Evolutionary conservation across 495 filamentous ascomycete genomes (phyloP), one percentile per base, ranked within the genome.

Genomic region (Tirmania nivea): DNA sequence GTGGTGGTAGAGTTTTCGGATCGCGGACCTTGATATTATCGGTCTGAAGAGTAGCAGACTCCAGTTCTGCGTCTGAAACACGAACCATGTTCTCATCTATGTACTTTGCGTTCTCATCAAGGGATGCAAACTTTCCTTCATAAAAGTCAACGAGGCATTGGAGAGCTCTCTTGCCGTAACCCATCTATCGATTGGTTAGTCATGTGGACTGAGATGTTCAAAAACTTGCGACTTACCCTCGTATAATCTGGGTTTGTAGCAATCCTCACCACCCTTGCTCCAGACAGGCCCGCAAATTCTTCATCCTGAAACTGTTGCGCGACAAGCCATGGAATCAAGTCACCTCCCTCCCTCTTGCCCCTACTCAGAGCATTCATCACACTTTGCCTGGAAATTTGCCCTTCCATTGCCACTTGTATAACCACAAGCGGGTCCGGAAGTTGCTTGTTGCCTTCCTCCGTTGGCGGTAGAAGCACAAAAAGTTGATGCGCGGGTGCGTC

Each of bases 231-330:
- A 31, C 25, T 8, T 45, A 42, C 19, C 51, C 62, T 75, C n/a
- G 73, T 73, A 60, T 94, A 95, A 50, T 96, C 88, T 0, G 92
- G 92, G 65, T 95, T 92, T 1, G 90, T 95, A 8, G 92, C 92
- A 55, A 99, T 96, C 19, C 92, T 81, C 31, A 99, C 86, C 45
- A 99, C 70, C 34, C 92, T 78, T 35, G 89, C 92, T 37, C 92
- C 92, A 8, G 86, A 94, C 14, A 96, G 75, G 54, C 83, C 80
- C 21, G 90, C 90, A 60, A 99, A 99, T 53, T 93, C 84, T 58
- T 93, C 86, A 60, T 99, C 92, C 64, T 96, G 92, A 70, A 94
- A 99, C 67, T 99, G 92, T 65, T 96, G 90, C 65, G 84, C 89
- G 52, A 99, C 84, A 45, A 96, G 75, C 92, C 92, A 99, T 1